These are phyloP conservation scores for Chrysanthemum makinoi DNA, from an alignment of 129 eudicot species.

Conservation along the genomic window DNA sequence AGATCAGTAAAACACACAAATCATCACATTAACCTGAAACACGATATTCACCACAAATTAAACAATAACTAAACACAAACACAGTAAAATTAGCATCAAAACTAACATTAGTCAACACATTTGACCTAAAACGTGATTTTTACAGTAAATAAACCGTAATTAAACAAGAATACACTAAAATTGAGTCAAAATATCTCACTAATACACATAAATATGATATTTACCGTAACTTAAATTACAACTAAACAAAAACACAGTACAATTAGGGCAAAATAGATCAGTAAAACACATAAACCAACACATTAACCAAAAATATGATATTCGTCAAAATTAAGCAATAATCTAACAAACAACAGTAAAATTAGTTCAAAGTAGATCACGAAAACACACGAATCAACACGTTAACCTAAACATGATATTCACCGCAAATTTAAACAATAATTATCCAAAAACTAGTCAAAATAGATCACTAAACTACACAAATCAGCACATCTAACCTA, in stretches of 20 bases:
- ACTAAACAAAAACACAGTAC: background rate
- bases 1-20: too few species aligned
- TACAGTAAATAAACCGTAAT: background rate
- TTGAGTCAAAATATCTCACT: background rate
- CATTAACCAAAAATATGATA: background rate
- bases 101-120: too few species aligned
- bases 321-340: slow-evolving; percentile 3
- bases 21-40: too few species aligned
- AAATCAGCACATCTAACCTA: background rate
- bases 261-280: background rate
- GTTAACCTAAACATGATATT: background rate
- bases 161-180: background rate
- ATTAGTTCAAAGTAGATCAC: background rate
- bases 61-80: too few species aligned
- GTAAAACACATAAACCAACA: background rate
- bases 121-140: background rate
- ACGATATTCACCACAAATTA: too few species aligned
- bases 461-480: too few species aligned
- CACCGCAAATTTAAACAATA: too few species aligned
- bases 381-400: background rate
- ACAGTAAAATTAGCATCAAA: too few species aligned
- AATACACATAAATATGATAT: background rate
- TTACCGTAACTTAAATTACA: background rate
- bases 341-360: background rate
- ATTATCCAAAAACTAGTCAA: background rate